Evolutionary conservation across 768 basidiomycete genomes (phyloP).

Genomic region (Agrocybe pediades): DNA sequence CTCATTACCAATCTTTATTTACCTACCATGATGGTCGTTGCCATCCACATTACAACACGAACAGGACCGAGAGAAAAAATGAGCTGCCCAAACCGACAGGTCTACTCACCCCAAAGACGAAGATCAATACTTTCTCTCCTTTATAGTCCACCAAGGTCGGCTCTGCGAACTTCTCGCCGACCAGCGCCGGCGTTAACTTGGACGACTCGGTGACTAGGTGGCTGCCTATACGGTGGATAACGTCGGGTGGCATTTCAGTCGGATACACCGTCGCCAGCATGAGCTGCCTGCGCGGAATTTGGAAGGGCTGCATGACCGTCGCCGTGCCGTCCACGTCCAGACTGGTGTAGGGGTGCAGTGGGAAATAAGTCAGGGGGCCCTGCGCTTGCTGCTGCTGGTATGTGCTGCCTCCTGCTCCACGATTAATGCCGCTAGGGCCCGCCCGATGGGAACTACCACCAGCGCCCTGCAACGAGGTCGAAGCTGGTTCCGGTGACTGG

Average conservation of each 20-base stretch:
- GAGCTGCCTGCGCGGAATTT: constrained; percentile 38
- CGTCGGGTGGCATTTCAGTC: constrained; percentile 29
- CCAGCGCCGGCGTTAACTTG: constrained; percentile 51
- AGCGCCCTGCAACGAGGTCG: constrained; percentile 12
- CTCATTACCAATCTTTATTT: background rate
- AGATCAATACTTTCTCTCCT: constrained; percentile 55
- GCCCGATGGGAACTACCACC: background rate
- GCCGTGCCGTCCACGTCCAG: constrained; percentile 21
- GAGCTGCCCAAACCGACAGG: background rate
- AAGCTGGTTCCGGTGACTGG: constrained; percentile 14
- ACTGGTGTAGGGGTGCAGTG: constrained; percentile 38
- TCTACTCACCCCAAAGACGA: constrained; percentile 60
- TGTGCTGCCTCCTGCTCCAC: background rate
- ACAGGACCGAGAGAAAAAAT: background rate
- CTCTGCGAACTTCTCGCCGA: constrained; percentile 65
- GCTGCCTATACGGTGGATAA: constrained; percentile 31
- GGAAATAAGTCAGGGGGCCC: constrained; percentile 34
- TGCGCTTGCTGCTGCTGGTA: background rate
- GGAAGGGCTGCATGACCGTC: constrained; percentile 30
- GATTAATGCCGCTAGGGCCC: background rate
- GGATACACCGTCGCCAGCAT: constrained; percentile 30
- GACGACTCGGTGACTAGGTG: constrained; percentile 42
- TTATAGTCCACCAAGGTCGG: constrained; percentile 54
- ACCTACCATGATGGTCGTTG: constrained; percentile 1
- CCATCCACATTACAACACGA: background rate